A percentile compares a stretch with the other conserved stretches of the same genome.
Conservation (phyloP, 176 grass and related monocot genomes). For the Aegilops tauschii region DNA sequence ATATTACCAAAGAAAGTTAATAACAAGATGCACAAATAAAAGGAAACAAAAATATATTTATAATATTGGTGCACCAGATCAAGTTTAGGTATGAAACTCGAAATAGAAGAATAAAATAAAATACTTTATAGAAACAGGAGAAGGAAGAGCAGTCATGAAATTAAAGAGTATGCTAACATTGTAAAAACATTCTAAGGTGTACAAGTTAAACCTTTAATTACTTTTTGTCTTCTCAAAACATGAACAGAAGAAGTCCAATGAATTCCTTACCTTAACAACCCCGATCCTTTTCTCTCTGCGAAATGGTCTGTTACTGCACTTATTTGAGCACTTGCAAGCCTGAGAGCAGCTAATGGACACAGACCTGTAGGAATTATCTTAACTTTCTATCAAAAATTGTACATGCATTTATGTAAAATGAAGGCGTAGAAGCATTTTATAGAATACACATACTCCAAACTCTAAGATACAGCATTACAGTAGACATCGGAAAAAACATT, state of each 20-base stretch:
- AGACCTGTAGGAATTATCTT: slow-evolving; percentile 44
- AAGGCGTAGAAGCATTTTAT: background rate
- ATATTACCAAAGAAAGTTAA: background rate
- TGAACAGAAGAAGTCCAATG: background rate
- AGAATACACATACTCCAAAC: background rate
- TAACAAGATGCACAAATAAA: background rate
- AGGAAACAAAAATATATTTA: background rate
- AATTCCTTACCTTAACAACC: slow-evolving; percentile 72
- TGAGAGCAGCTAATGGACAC: slow-evolving; percentile 74
- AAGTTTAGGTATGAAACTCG: background rate
- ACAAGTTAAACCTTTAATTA: background rate
- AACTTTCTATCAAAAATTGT: background rate
- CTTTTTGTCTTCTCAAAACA: background rate
- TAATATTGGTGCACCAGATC: background rate
- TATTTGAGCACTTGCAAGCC: slow-evolving; percentile 69
- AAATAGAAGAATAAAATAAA: background rate
- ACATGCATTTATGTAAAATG: slow-evolving; percentile 8
- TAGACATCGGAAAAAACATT: background rate
- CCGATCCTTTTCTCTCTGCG: slow-evolving; percentile 64
- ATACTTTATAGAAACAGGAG: background rate
- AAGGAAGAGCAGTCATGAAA: slow-evolving; percentile 11
- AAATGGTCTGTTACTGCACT: slow-evolving; percentile 85
- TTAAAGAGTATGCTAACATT: background rate
- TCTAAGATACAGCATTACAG: background rate
- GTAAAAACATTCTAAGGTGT: background rate